Base-by-base conservation (phyloP, 495 filamentous ascomycete species). In the Xylaria palmicola region DNA sequence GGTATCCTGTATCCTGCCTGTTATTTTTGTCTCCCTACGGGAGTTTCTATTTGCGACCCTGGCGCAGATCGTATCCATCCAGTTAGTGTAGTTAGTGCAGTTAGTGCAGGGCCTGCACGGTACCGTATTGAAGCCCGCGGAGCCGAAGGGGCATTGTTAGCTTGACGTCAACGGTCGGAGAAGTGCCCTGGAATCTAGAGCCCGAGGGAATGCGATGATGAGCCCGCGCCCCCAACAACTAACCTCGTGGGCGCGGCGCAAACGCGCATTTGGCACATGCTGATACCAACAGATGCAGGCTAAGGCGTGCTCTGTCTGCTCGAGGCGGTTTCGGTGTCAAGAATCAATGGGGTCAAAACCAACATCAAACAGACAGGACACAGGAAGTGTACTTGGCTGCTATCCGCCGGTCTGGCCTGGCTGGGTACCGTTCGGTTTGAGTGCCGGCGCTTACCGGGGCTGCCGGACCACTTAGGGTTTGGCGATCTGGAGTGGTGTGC, bases 21-120 rank as follows among this genome's bases (percentile, higher is more conserved):
- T 60, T 60, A 60, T 60, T 60, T 60, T 60, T 60, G 58, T 60
- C 58, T 4, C 20, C 49, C 48, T 34, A 17, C 10, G 24, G 57
- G 57, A 22, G 41, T 29, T 60, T 49, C 57, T 49, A 51, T 60
- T 50, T 60, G 32, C 20, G 57, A 48, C 52, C 52, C 39, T 44
- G 15, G 53, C 27, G 53, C 32, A 44, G 39, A 56, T 56, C 53
- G 53, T 43, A 43, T 34, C 20, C 15, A 24, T 44, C n/a, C 1
- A 17, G 48, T 43, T 32, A 53, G 24, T 44, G 51, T 41, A n/a
- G n/a, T n/a, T n/a, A n/a, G n/a, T n/a, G n/a, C n/a, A n/a, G n/a
- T n/a, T n/a, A n/a, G n/a, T n/a, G n/a, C n/a, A n/a, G n/a, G n/a
- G n/a, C n/a, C n/a, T n/a, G n/a, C n/a, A n/a, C 26, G 12, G 6